Percentiles rank a stretch among this genome's conserved stretches.
Conservation (phyloP, 768 basidiomycete genomes). For the Boletellus sp. region DNA sequence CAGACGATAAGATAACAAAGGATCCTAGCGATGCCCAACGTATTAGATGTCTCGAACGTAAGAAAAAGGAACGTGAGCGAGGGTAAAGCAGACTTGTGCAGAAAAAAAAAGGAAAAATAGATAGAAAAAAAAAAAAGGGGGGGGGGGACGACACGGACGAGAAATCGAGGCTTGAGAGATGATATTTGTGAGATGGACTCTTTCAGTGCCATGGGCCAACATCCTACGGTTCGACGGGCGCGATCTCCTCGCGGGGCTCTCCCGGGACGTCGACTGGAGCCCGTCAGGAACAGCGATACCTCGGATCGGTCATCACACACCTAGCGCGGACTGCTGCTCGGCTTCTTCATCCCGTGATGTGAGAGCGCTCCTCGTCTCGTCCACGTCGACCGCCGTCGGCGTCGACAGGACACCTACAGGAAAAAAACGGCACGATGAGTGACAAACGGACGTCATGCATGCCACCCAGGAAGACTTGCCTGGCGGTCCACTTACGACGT, state of each 20-base stretch:
- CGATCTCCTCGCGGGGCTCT: conserved; percentile 3
- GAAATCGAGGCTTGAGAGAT: not conserved
- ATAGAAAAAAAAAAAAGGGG: not conserved
- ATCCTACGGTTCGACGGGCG: conserved; percentile 1
- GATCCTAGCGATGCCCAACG: conserved; percentile 10
- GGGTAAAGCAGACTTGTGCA: not conserved
- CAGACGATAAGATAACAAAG: conserved; percentile 2
- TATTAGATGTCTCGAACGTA: conserved; percentile 11
- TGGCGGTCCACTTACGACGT: no score
- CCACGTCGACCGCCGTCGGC: not conserved
- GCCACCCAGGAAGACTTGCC: no score
- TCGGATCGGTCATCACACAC: conserved; percentile 8
- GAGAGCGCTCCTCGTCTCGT: not conserved
- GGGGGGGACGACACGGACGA: not conserved
- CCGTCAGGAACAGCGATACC: conserved; percentile 1
- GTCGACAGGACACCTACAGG: no score
- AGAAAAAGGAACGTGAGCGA: conserved; percentile 9
- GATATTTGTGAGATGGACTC: not conserved
- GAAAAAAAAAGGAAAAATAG: conserved; percentile 5
- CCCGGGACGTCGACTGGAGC: not conserved
- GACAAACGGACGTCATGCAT: no score
- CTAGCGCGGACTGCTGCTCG: not conserved
- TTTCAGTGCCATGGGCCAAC: not conserved
- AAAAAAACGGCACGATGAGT: no score
- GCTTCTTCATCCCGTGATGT: not conserved